Evolutionary conservation across 129 eudicot genomes (phyloP), one percentile per base, ranked within the genome.

Genomic region (Escallonia rubra): DNA sequence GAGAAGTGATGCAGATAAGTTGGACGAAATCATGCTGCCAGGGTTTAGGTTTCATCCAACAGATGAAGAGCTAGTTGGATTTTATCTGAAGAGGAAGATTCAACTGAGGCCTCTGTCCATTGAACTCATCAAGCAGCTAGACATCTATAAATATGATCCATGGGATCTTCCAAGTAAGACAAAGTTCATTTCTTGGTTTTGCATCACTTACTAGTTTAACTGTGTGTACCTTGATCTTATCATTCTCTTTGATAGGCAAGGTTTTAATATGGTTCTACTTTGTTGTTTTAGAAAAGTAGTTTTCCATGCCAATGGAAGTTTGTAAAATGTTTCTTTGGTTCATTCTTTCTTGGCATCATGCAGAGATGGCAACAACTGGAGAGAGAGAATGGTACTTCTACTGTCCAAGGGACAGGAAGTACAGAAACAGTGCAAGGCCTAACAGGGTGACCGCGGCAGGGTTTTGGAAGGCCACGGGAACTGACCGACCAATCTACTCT

Each of bases 21-120:
- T 79, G 40, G 98, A 89, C 57, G 98, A 92, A 42, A 71, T 92
- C 50, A 83, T 92, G 89, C 73, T 92, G 49, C 98, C 98, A 6
- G 98, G 98, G 53, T 92, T 92, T 85, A 70, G 98, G 68, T 92
- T 92, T 82, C 95, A 92, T 88, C 98, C 98, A 6, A 88, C 98
- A 0, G 98, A 91, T 63, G 98, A 91, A 10, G 97, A 91, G 68
- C 84, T 91, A 50, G 97, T 91, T 66, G 97, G 97, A 85, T 91
- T 91, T 79, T 91, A 91, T 77, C 83, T 91, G 2, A 91, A 80
- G 64, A 85, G 89, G 64, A 92, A 92, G 88, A 78, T 92, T 73
- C 91, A 86, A 67, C 96, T 86, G 38, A 74, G 78, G 51, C 95
- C 96, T 77, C 89, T 92, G 48, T 84, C 98, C 70, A 84, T 92